These are phyloP conservation scores for Ceratobasidium sp. DNA, from an alignment of 1,284 basidiomycete species.

Conservation along the genomic window DNA sequence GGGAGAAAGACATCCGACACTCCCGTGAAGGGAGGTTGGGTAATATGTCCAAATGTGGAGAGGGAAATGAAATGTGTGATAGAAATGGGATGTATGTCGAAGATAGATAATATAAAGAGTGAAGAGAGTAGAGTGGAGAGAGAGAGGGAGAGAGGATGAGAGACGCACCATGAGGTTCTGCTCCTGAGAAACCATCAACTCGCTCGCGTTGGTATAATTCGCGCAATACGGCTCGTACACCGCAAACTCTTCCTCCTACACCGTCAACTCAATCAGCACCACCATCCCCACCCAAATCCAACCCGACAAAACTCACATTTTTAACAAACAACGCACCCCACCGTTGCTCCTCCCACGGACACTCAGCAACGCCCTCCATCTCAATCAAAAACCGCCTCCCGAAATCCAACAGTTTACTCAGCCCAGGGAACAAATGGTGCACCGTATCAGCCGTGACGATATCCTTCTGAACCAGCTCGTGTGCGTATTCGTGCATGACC, in stretches of 20 bases:
- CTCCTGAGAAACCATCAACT: slow-evolving; percentile 88
- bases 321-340: slow-evolving; percentile 90
- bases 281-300: slow-evolving; percentile 50
- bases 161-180: slow-evolving; percentile 83
- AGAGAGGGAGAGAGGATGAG: slow-evolving; percentile 48
- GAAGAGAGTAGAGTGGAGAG: slow-evolving; percentile 43
- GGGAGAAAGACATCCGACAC: background rate
- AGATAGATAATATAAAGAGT: too few relatives aligned
- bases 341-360: slow-evolving; percentile 87
- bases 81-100: slow-evolving; percentile 46
- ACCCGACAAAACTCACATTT: slow-evolving; percentile 72
- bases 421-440: slow-evolving; percentile 94
- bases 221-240: slow-evolving; percentile 99
- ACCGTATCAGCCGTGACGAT: slow-evolving; percentile 76
- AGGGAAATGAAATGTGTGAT: background rate
- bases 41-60: slow-evolving; percentile 19
- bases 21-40: background rate
- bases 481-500: slow-evolving; percentile 85
- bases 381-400: slow-evolving; percentile 97
- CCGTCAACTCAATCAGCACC: background rate
- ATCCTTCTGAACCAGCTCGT: slow-evolving; percentile 43
- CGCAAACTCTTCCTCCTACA: slow-evolving; percentile 90
- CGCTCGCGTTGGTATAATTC: slow-evolving; percentile 91
- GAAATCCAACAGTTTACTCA: slow-evolving; percentile 96
- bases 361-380: slow-evolving; percentile 87